Conservation (phyloP, 805 yeast genomes). For the Metschnikowia henanensis region DNA sequence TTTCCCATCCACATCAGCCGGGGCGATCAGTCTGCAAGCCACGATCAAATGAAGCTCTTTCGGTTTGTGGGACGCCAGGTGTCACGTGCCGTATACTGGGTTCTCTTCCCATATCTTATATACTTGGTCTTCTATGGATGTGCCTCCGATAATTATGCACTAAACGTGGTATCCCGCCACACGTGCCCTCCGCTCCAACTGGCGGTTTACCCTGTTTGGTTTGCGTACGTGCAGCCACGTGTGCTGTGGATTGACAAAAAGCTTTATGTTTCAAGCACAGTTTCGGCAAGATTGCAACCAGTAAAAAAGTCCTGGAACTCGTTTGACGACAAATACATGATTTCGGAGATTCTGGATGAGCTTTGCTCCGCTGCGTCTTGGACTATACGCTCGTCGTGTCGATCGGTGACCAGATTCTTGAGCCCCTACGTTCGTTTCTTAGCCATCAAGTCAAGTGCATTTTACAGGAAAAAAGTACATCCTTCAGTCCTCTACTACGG, state of each 20-base stretch:
- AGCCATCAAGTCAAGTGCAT: background rate
- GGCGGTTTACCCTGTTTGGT: constrained; percentile 12
- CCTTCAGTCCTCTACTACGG: constrained; percentile 16
- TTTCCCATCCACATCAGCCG: no score
- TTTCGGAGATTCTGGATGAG: constrained; percentile 5
- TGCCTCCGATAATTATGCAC: background rate
- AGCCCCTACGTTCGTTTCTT: background rate
- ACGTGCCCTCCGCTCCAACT: constrained; percentile 13
- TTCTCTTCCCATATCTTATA: constrained; percentile 11
- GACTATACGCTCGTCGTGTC: background rate
- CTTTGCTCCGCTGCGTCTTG: background rate
- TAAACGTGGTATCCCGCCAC: constrained; percentile 8
- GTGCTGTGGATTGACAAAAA: constrained; percentile 4
- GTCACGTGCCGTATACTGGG: constrained; percentile 2
- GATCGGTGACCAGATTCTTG: background rate
- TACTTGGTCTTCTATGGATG: constrained; percentile 14
- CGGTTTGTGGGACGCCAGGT: constrained; percentile 1
- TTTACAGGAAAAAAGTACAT: constrained; percentile 8
- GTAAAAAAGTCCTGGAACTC: background rate
- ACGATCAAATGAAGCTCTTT: constrained; percentile 4
- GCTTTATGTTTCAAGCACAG: constrained; percentile 1
- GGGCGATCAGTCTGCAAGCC: no score
- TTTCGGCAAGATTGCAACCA: constrained; percentile 3
- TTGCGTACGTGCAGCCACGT: constrained; percentile 4
- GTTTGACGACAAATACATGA: constrained; percentile 7